A percentile compares a stretch with the other conserved stretches of the same genome.
These are phyloP conservation scores for Umbellularia californica DNA, from an alignment of 164 flowering plant genomes.

Conservation along the genomic window DNA sequence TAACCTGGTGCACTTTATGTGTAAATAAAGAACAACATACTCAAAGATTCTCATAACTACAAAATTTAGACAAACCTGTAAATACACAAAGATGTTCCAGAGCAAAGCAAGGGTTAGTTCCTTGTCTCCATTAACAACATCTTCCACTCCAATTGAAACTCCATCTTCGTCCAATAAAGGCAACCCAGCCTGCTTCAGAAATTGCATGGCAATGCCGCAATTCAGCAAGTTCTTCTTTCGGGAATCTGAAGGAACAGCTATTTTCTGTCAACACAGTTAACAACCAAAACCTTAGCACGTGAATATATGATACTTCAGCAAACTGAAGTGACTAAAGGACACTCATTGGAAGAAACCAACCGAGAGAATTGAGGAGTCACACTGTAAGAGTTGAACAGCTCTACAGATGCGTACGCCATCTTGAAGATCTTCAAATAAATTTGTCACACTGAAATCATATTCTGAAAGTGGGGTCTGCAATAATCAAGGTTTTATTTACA, in stretches of 20 bases:
- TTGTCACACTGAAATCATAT: constrained; percentile 60
- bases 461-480: constrained; percentile 73
- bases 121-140: constrained; percentile 73
- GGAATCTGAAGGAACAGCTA: constrained; percentile 74
- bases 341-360: constrained; percentile 32
- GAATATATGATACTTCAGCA: neutral
- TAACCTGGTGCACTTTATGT: neutral
- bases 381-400: constrained; percentile 66
- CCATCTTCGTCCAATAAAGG: constrained; percentile 78
- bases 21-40: neutral
- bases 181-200: constrained; percentile 65
- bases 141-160: constrained; percentile 51
- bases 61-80: constrained; percentile 53
- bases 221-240: constrained; percentile 65
- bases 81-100: constrained; percentile 88
- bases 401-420: constrained; percentile 91
- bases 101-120: constrained; percentile 70
- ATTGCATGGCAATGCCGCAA: constrained; percentile 65
- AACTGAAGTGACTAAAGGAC: neutral
- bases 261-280: constrained; percentile 48
- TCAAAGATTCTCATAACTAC: neutral
- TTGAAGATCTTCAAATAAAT: constrained; percentile 75
- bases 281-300: neutral
- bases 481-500: neutral
- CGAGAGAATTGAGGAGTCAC: constrained; percentile 69